phyloP scores from a whole-genome alignment of 441 rosid species.

The Pelargonium cotyledonis region DNA sequence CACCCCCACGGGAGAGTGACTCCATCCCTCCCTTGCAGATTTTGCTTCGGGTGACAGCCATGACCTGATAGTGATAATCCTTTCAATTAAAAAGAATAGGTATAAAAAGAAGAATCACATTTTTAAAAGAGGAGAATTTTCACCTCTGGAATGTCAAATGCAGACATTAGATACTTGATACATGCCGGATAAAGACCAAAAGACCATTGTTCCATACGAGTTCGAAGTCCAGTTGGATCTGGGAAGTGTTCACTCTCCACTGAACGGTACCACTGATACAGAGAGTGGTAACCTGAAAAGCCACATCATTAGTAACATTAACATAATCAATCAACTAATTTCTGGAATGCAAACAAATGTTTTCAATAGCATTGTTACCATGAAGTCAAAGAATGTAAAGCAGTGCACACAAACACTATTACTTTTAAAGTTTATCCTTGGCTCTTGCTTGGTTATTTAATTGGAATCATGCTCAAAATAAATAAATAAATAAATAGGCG shows the following conservation, averaged over 20 bases:
- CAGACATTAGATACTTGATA: slow-evolving; percentile 97
- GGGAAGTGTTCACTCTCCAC: slow-evolving; percentile 97
- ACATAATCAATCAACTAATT: slow-evolving; percentile 5
- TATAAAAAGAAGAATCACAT: neutral
- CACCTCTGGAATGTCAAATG: slow-evolving; percentile 99
- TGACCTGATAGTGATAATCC: slow-evolving; percentile 49
- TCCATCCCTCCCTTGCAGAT: slow-evolving; percentile 79
- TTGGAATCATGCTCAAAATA: slow-evolving; percentile 3
- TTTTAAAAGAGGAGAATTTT: slow-evolving; percentile 12
- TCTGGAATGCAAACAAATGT: neutral
- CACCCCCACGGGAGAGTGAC: slow-evolving; percentile 81
- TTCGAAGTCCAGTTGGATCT: slow-evolving; percentile 95
- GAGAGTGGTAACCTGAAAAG: slow-evolving; percentile 75
- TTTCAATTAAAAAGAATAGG: slow-evolving; percentile 10
- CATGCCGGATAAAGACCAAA: slow-evolving; percentile 98
- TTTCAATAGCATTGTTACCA: neutral
- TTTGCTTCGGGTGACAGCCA: slow-evolving; percentile 87
- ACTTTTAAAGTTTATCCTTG: neutral
- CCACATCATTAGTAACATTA: neutral
- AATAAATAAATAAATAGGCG: neutral
- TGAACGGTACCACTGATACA: slow-evolving; percentile 90
- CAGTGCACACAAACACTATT: neutral
- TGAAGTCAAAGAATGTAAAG: neutral
- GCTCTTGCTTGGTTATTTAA: slow-evolving; percentile 2
- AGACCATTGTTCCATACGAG: slow-evolving; percentile 96